Evolutionary conservation across 2,329 filamentous ascomycete species (phyloP).

Genomic region (Colletotrichum scovillei): DNA sequence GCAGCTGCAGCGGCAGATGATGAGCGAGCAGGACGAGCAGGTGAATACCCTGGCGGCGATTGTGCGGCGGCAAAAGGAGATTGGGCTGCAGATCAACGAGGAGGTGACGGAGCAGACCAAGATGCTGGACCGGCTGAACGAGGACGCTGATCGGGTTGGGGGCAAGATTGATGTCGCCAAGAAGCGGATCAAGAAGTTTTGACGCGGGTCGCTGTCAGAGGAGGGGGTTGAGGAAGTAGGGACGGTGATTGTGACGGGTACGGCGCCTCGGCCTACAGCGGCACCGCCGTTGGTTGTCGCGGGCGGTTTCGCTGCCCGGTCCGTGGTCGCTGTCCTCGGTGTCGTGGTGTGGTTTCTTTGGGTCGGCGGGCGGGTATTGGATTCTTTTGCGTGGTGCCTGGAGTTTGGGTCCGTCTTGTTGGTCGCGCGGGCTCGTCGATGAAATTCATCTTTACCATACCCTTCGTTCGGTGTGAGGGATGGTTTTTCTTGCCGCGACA

Average conservation of each 20-base stretch:
- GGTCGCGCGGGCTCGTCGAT: conserved; percentile 8
- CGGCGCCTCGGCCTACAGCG: not conserved
- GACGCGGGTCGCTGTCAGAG: conserved; percentile 43
- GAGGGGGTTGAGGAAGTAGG: not conserved
- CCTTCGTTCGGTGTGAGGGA: not conserved
- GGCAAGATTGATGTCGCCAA: conserved; percentile 81
- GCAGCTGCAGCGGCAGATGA: conserved; percentile 79
- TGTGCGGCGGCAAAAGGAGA: conserved; percentile 79
- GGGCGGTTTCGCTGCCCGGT: conserved; percentile 38
- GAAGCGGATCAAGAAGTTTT: conserved; percentile 76
- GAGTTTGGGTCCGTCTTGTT: conserved; percentile 34
- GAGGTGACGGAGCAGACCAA: conserved; percentile 79
- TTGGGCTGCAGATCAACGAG: conserved; percentile 80
- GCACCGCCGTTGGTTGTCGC: not conserved
- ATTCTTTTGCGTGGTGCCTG: conserved; percentile 37
- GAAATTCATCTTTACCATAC: not conserved
- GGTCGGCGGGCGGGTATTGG: conserved; percentile 39
- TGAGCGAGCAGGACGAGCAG: conserved; percentile 80
- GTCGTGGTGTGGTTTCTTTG: conserved; percentile 47
- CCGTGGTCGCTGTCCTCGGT: conserved; percentile 43
- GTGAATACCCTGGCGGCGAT: conserved; percentile 76
- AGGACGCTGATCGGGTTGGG: conserved; percentile 73
- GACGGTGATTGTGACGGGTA: not conserved
- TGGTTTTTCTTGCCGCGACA: not conserved
- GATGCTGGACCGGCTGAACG: conserved; percentile 74